phyloP scores from a whole-genome alignment of 805 yeast genomes.

The Myxozyma melibiosi region DNA sequence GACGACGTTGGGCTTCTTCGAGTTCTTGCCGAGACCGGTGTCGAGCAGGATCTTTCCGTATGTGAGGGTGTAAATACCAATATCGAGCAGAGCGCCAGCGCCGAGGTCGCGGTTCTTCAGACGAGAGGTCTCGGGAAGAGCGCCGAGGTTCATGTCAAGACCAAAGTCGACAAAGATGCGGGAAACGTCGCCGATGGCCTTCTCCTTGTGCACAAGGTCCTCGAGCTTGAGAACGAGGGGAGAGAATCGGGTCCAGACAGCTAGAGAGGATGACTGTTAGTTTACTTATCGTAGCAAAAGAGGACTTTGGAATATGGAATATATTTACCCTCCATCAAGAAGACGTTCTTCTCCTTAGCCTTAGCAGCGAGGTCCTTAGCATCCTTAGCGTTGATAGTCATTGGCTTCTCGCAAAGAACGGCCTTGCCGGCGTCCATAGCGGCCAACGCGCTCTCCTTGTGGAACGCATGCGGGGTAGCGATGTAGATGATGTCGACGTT shows the following conservation, averaged over 20 bases:
- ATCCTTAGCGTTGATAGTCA: constrained; percentile 52
- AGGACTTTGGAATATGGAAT: no score
- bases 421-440: constrained; percentile 51
- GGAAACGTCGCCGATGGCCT: neutral
- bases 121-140: neutral
- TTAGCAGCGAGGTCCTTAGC: constrained; percentile 47
- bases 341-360: constrained; percentile 49
- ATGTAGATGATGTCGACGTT: constrained; percentile 53
- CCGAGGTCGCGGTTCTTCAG: neutral
- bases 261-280: no score
- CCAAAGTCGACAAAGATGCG: neutral
- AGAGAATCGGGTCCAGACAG: neutral
- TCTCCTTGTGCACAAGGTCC: neutral
- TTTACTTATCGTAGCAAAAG: no score
- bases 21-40: no score
- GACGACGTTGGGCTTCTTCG: no score
- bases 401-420: constrained; percentile 58
- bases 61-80: neutral
- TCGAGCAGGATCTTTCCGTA: no score
- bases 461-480: constrained; percentile 51
- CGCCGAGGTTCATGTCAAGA: neutral
- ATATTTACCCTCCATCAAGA: constrained; percentile 65
- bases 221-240: neutral
- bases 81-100: neutral
- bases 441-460: constrained; percentile 48